Percentiles rank a stretch among this genome's conserved stretches.
Conservation (phyloP, 2,329 filamentous ascomycete genomes). For the Gliomastix tumulicola region DNA sequence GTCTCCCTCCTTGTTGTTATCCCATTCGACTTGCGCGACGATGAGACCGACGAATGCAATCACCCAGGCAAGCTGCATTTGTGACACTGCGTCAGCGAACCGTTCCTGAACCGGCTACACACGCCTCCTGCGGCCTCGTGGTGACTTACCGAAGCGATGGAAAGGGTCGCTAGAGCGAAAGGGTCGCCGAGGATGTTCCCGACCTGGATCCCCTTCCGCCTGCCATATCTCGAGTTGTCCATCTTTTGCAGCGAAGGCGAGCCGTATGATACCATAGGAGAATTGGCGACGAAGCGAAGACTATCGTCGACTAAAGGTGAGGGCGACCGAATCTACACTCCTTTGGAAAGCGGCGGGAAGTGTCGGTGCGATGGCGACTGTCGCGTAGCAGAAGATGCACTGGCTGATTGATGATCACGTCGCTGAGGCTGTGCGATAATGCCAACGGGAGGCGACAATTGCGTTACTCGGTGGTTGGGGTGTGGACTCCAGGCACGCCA, state of each 20-base stretch:
- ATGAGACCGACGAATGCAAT: conserved; percentile 86
- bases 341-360: background rate
- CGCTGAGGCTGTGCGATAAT: too few relatives aligned
- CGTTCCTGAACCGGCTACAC: too few relatives aligned
- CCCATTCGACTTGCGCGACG: conserved; percentile 51
- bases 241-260: conserved; percentile 76
- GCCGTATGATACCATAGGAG: conserved; percentile 14
- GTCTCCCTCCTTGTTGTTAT: conserved; percentile 22
- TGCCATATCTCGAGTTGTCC: conserved; percentile 57
- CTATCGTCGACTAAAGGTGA: too few relatives aligned
- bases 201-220: conserved; percentile 60
- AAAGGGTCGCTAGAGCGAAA: conserved; percentile 89
- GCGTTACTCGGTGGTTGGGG: too few relatives aligned
- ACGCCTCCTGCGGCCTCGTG: too few relatives aligned
- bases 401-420: too few relatives aligned
- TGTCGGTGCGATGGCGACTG: background rate
- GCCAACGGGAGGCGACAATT: too few relatives aligned
- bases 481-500: too few relatives aligned
- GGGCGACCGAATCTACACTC: too few relatives aligned
- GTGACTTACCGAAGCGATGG: conserved; percentile 84
- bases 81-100: too few relatives aligned
- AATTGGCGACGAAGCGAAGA: too few relatives aligned
- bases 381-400: too few relatives aligned
- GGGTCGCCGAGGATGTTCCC: conserved; percentile 94
- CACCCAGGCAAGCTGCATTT: conserved; percentile 89